Conservation (phyloP, 768 basidiomycete species). For the Lentinula edodes region DNA sequence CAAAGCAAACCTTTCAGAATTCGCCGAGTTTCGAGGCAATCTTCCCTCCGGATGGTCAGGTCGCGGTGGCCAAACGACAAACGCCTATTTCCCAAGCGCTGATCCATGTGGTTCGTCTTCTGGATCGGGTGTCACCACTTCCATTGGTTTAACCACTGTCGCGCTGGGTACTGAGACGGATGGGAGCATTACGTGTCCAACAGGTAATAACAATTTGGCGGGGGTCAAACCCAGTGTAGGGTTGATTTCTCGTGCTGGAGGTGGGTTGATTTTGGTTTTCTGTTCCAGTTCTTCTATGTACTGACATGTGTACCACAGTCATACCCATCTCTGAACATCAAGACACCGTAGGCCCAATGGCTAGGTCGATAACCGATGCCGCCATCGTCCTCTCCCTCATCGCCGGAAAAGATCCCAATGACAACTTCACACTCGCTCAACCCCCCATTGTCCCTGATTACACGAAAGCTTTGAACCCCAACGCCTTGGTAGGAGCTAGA, state of each 20-base stretch:
- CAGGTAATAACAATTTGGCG: slow-evolving; percentile 46
- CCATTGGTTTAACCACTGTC: slow-evolving; percentile 46
- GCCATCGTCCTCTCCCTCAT: slow-evolving; percentile 53
- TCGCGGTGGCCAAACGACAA: slow-evolving; percentile 40
- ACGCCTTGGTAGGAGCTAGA: slow-evolving; percentile 44
- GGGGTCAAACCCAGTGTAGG: slow-evolving; percentile 61
- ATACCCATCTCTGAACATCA: slow-evolving; percentile 53
- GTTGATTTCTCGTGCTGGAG: slow-evolving; percentile 53
- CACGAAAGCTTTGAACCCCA: slow-evolving; percentile 41
- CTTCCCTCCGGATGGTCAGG: not conserved
- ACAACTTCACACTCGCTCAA: slow-evolving; percentile 49
- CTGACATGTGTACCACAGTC: slow-evolving; percentile 24
- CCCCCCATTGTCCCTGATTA: slow-evolving; percentile 51
- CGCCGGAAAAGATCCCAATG: slow-evolving; percentile 48
- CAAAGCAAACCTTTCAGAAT: slow-evolving; percentile 38
- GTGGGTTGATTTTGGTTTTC: slow-evolving; percentile 19
- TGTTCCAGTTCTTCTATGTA: not conserved
- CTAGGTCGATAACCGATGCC: slow-evolving; percentile 47
- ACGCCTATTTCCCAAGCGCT: slow-evolving; percentile 43
- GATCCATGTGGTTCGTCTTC: slow-evolving; percentile 57
- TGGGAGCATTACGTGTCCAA: slow-evolving; percentile 51
- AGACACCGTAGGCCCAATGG: slow-evolving; percentile 55
- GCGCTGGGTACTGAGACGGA: slow-evolving; percentile 46
- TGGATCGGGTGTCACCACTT: slow-evolving; percentile 50
- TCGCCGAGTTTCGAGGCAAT: slow-evolving; percentile 28